A percentile compares a stretch with the other conserved stretches of the same genome.
These are phyloP conservation scores for Phialophora macrospora DNA, from an alignment of 2,329 filamentous ascomycete genomes.

Conservation along the genomic window DNA sequence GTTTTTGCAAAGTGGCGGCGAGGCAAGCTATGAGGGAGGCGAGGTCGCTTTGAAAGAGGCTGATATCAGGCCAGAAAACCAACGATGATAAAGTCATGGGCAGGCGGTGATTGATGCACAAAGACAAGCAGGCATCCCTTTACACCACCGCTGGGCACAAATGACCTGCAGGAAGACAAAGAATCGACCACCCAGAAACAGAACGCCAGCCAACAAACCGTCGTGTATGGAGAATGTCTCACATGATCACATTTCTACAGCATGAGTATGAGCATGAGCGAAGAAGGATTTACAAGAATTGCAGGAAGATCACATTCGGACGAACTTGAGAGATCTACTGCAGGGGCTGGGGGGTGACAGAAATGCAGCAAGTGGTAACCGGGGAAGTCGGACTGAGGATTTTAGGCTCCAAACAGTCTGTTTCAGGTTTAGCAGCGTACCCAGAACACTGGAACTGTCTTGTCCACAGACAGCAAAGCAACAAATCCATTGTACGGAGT, in stretches of 20 bases:
- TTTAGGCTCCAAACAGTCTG: constrained; percentile 21
- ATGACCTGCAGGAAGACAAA: constrained; percentile 8
- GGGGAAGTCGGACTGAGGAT: constrained; percentile 22
- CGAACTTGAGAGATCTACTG: constrained; percentile 22
- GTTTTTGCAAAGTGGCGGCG: background rate
- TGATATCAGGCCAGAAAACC: background rate
- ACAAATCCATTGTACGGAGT: background rate
- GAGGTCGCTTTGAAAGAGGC: background rate
- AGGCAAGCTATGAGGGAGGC: background rate
- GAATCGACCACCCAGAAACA: constrained; percentile 20
- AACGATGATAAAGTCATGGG: constrained; percentile 6
- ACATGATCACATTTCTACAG: constrained; percentile 12
- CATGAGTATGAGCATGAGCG: background rate
- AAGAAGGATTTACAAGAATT: constrained; percentile 2
- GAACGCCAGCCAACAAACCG: constrained; percentile 20
- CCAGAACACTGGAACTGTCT: constrained; percentile 16
- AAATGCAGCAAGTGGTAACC: constrained; percentile 10
- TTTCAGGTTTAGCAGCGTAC: constrained; percentile 22
- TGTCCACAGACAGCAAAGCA: background rate
- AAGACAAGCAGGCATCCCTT: constrained; percentile 15
- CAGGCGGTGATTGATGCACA: constrained; percentile 2
- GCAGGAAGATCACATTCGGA: background rate
- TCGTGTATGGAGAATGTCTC: constrained; percentile 10
- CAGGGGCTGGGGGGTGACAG: constrained; percentile 23
- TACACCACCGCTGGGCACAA: constrained; percentile 1